A percentile compares a stretch with the other conserved stretches of the same genome.
Evolutionary conservation across 352 stramenopile species (phyloP).

Genomic region (Elongisporangium undulatum): DNA sequence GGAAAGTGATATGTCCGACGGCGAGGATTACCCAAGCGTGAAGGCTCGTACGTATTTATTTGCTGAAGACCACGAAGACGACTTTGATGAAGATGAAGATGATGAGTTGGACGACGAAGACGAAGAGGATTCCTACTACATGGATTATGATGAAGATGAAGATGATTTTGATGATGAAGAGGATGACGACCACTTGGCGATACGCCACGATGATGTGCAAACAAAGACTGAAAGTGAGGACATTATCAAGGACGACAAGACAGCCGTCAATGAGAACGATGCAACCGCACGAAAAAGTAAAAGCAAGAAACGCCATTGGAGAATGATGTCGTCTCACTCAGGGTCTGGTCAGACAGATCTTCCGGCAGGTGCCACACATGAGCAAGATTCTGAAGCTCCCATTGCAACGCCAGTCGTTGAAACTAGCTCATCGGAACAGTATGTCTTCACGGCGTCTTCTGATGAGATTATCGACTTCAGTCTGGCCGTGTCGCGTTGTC

Average conservation of each 20-base stretch:
- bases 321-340: background rate
- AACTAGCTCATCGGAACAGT: constrained; percentile 2
- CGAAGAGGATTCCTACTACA: constrained; percentile 38
- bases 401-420: too few species aligned
- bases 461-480: constrained; percentile 49
- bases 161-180: constrained; percentile 26
- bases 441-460: constrained; percentile 19
- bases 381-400: too few species aligned
- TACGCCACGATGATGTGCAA: constrained; percentile 7
- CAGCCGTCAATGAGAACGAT: constrained; percentile 7
- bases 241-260: constrained; percentile 31
- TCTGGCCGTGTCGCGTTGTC: constrained; percentile 30
- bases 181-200: constrained; percentile 6
- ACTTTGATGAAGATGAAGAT: constrained; percentile 37
- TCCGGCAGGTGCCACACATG: too few species aligned
- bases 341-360: too few species aligned
- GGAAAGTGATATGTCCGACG: constrained; percentile 52
- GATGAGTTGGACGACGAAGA: constrained; percentile 55
- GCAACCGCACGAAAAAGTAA: background rate
- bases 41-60: constrained; percentile 34
- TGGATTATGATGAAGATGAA: constrained; percentile 52
- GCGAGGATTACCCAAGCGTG: constrained; percentile 18
- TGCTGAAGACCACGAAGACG: constrained; percentile 34
- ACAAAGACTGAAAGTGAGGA: constrained; percentile 21
- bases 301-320: constrained; percentile 3